Percentiles rank a stretch among this genome's conserved stretches.
These are phyloP conservation scores for Choanephora cucurbitarum DNA, from an alignment of 371 early-diverging fungal genomes.

Conservation along the genomic window DNA sequence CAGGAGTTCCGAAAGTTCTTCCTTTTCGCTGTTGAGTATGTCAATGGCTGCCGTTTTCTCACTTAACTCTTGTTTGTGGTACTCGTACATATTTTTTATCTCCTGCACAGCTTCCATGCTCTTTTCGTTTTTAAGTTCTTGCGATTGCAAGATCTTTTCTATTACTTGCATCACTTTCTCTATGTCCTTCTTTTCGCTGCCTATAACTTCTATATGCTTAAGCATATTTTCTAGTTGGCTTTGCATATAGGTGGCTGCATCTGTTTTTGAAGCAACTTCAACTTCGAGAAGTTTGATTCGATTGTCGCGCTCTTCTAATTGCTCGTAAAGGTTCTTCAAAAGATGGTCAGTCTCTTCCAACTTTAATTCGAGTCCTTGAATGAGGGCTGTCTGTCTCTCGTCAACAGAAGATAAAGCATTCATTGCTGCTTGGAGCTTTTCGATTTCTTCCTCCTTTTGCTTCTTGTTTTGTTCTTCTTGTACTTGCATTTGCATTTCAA, in stretches of 20 bases:
- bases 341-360: conserved; percentile 41
- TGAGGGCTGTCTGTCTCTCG: conserved; percentile 46
- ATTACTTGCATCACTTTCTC: conserved; percentile 33
- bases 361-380: conserved; percentile 36
- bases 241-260: conserved; percentile 21
- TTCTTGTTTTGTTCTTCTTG: conserved; percentile 31
- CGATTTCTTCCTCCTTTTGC: conserved; percentile 24
- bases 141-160: conserved; percentile 35
- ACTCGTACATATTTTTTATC: conserved; percentile 29
- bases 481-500: conserved; percentile 26
- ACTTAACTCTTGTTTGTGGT: conserved; percentile 37
- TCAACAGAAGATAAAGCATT: conserved; percentile 31
- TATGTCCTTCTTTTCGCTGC: conserved; percentile 35
- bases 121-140: conserved; percentile 40
- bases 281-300: conserved; percentile 28
- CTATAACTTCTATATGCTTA: conserved; percentile 34
- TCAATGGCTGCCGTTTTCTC: conserved; percentile 24
- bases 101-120: conserved; percentile 31
- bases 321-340: conserved; percentile 22
- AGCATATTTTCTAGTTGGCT: conserved; percentile 28
- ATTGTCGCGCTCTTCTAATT: conserved; percentile 34
- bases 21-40: conserved; percentile 27
- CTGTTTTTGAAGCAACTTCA: conserved; percentile 27
- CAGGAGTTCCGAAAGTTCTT: conserved; percentile 23
- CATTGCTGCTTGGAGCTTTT: conserved; percentile 31